Evolutionary conservation across 352 stramenopile species (phyloP), one percentile per base, ranked within the genome.

Genomic region (Peronospora farinosa): DNA sequence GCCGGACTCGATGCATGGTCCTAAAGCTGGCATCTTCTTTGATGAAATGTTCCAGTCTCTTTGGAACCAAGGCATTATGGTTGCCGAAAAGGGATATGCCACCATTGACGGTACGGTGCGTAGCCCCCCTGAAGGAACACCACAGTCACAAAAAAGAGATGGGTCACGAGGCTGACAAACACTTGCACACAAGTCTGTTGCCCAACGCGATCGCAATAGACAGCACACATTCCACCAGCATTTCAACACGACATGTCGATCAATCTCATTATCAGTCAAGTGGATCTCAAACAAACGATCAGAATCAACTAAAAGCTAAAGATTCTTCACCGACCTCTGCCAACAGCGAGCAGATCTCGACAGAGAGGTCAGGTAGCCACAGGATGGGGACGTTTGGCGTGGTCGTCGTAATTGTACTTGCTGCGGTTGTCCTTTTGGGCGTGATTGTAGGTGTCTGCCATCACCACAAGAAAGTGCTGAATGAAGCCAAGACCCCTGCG

Each of bases 31-130:
- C 9, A 37, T 67, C 9, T 86, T 67, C 9, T 86, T 77, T 42
- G 49, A 78, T 37, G 52, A 83, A 3, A 38, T 65, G 15, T 90
- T 90, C 53, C 55, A 67, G 52, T 57, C 38, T 7, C 63, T 78
- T 8, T 90, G 75, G 73, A 84, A 90, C 60, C 74, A 90, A 23
- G 78, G 78, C 2, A 66, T 72, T n/a, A 60, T 86, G 12, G 73
- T 87, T 30, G 51, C 66, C 8, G 63, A 80, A 30, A 51, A 71
- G 37, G 61, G 68, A 5, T 65, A 57, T 21, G 25, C 62, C 12
- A 21, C 19, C 19, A 21, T 21, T 21, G 19, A 21, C 19, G 19
- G 19, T 3, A 21, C 19, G 19, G 3, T 21, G 3, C 19, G 19
- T 21, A 21, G 19, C 19, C 1, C 19, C n/a, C 19, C 1, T 3